Base-by-base conservation (phyloP, 2,329 filamentous ascomycete species). In the Cadophora sp. region DNA sequence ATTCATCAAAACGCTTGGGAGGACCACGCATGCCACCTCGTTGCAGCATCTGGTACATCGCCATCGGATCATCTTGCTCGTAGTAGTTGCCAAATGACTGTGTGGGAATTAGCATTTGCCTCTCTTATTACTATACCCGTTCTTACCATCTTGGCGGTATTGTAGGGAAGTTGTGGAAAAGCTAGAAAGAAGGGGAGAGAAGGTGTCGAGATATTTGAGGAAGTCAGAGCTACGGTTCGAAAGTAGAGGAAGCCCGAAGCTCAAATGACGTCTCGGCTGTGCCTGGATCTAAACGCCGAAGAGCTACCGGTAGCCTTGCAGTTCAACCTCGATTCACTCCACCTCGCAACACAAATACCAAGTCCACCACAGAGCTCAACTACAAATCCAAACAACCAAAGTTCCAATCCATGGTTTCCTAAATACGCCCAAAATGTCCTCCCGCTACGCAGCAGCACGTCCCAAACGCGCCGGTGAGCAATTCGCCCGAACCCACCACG, bases 1-100 rank as follows among this genome's bases (percentile, higher is more conserved):
- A 98, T 81, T 99, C 96, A 80, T 99, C 95, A 83, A 99, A 99
- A 69, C 94, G 92, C 75, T 93, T 92, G 84, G 76, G 79, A 84
- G 80, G 63, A 31, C 64, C 71, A 51, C 73, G 63, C 68, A 68
- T 71, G 64, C 72, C 73, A 11, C 73, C 68, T 19, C 69, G 65
- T 56, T 75, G 75, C 31, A 77, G 64, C 72, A 77, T 75, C 14
- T 76, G 71, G 69, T 78, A 77, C 72, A 78, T 74, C 6, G 70
- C 72, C 64, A 73, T 71, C 26, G 75, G 76, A 60, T 77, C 75
- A 37, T 77, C 75, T 16, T 68, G 69, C 19, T 70, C 68, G 62
- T 77, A 71, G 65, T 74, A 77, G 62, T 72, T 76, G 11, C 72
- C 72, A 56, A 71, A 68, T 60, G 69, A 77, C 76, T 77, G 51